phyloP scores from a whole-genome alignment of 2,329 filamentous ascomycete genomes.

The Cladosporium halotolerans region DNA sequence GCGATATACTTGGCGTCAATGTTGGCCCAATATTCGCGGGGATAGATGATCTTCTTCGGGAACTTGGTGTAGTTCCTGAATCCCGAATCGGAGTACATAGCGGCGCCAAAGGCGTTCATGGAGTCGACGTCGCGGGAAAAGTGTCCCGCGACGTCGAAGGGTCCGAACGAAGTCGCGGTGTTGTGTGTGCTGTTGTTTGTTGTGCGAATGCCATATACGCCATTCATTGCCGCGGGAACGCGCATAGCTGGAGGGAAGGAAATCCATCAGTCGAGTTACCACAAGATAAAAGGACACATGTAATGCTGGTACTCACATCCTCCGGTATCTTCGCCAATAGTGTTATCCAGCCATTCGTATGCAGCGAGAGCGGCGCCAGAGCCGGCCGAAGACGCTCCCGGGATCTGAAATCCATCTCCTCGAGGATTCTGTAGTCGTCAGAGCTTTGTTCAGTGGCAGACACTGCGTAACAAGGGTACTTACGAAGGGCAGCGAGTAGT shows the following conservation, averaged over 20 bases:
- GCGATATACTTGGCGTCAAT: too few species aligned
- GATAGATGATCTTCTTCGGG: too few species aligned
- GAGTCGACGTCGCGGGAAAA: too few species aligned
- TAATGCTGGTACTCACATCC: too few species aligned
- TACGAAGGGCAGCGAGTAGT: conserved; percentile 2
- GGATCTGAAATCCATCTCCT: conserved; percentile 32
- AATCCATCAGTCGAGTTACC: conserved; percentile 21
- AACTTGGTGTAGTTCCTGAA: conserved; percentile 77
- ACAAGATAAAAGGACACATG: not conserved
- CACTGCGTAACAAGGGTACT: too few species aligned
- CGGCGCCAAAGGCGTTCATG: not conserved
- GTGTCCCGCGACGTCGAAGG: not conserved
- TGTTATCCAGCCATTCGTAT: conserved; percentile 38
- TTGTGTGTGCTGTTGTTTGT: conserved; percentile 21
- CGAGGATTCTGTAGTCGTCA: conserved; percentile 31
- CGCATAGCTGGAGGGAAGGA: too few species aligned
- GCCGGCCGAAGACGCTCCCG: conserved; percentile 29
- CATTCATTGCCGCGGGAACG: too few species aligned
- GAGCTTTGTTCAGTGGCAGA: conserved; percentile 17
- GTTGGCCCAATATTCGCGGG: too few species aligned
- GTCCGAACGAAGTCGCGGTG: conserved; percentile 21
- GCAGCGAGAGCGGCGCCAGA: conserved; percentile 31
- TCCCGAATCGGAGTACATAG: conserved; percentile 36
- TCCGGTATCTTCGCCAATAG: conserved; percentile 31
- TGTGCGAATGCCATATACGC: conserved; percentile 19